Conservation (phyloP, 1,139 yeast genomes). For the Candida anutae region DNA sequence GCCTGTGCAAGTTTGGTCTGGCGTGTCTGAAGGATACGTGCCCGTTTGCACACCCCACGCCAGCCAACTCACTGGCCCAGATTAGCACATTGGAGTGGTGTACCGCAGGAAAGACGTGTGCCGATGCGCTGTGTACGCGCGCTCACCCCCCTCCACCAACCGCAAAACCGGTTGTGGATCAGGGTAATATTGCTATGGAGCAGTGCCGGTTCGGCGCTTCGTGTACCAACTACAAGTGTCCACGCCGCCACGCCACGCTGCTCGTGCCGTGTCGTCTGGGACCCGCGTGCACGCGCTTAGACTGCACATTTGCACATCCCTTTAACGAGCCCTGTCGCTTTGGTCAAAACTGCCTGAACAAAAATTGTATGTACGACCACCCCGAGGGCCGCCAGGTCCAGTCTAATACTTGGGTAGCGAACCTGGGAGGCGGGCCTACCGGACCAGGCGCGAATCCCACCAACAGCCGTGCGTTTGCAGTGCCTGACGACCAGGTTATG, state of each 20-base stretch:
- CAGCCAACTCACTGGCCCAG: slow-evolving; percentile 67
- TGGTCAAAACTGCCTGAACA: slow-evolving; percentile 65
- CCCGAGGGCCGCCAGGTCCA: slow-evolving; percentile 59
- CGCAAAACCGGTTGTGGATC: slow-evolving; percentile 23
- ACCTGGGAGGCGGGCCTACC: slow-evolving; percentile 4
- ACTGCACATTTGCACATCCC: slow-evolving; percentile 80
- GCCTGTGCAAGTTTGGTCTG: slow-evolving; percentile 68
- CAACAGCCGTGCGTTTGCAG: slow-evolving; percentile 63
- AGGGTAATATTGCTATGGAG: slow-evolving; percentile 49
- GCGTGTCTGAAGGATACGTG: slow-evolving; percentile 71
- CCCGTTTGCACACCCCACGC: slow-evolving; percentile 89
- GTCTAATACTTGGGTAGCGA: slow-evolving; percentile 40
- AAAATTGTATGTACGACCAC: slow-evolving; percentile 64
- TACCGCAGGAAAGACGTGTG: slow-evolving; percentile 57
- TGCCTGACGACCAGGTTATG: slow-evolving; percentile 67
- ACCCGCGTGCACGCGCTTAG: slow-evolving; percentile 63
- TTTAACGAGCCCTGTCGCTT: slow-evolving; percentile 71
- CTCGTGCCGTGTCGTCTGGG: slow-evolving; percentile 77
- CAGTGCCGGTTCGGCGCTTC: slow-evolving; percentile 73
- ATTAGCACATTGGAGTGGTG: slow-evolving; percentile 73
- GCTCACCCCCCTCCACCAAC: slow-evolving; percentile 73
- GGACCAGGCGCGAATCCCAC: slow-evolving; percentile 19
- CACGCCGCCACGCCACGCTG: slow-evolving; percentile 76
- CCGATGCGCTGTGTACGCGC: slow-evolving; percentile 51
- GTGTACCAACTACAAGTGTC: slow-evolving; percentile 74